Percentiles rank a stretch among this genome's conserved stretches.
Conservation (phyloP, 257 asterid species). For the Solanum phureja region DNA sequence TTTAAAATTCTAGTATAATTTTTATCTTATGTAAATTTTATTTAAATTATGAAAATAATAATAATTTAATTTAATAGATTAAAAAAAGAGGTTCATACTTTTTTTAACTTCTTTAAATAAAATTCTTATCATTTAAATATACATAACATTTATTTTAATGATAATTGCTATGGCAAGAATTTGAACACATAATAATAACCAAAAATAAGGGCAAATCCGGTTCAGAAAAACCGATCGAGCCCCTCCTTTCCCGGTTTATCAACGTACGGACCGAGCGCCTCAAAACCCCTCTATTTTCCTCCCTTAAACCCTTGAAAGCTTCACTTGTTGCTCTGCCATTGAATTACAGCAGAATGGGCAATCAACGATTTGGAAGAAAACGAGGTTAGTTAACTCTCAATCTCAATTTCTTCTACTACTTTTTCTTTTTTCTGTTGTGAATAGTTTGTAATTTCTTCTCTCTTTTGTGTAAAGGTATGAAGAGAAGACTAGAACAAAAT, state of each 20-base stretch:
- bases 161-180: background rate
- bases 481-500: background rate
- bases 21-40: no score
- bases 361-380: constrained; percentile 1
- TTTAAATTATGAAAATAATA: no score
- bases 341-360: background rate
- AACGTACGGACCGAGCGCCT: background rate
- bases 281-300: background rate
- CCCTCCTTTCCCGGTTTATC: background rate
- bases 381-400: background rate
- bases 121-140: no score
- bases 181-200: no score
- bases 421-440: background rate
- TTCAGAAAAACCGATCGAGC: background rate
- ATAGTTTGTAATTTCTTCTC: background rate
- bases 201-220: background rate
- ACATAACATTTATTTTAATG: background rate
- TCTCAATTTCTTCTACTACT: background rate
- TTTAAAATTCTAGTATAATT: no score
- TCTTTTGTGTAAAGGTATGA: background rate
- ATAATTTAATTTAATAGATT: no score
- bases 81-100: no score
- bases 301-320: background rate
- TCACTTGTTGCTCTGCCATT: background rate
- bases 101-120: no score